A percentile compares a stretch with the other conserved stretches of the same genome.
Conservation (phyloP, 148 eudicot genomes). For the Fagopyrum homotropicum region DNA sequence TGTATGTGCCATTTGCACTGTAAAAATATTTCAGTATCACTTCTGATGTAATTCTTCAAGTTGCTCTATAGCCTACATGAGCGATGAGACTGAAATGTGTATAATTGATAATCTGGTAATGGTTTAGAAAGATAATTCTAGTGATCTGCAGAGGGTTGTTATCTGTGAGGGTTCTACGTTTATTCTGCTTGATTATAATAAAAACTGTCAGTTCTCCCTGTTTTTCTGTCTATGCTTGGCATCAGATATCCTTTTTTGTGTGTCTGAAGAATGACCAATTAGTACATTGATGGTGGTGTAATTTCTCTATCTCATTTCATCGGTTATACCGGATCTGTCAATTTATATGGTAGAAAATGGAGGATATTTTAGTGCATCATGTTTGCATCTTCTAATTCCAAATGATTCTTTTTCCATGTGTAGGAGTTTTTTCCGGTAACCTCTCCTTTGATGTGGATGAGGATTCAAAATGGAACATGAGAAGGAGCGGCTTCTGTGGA, state of each 20-base stretch:
- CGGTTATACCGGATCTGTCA: background rate
- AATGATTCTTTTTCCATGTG: background rate
- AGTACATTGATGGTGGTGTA: background rate
- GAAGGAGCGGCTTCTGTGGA: conserved; percentile 93
- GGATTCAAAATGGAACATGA: conserved; percentile 75
- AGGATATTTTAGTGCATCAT: background rate
- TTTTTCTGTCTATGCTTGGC: background rate
- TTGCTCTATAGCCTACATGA: background rate
- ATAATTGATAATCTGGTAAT: background rate
- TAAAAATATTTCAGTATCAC: background rate
- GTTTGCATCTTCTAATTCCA: background rate
- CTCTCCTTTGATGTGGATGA: conserved; percentile 76
- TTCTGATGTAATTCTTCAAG: background rate
- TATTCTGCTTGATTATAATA: background rate
- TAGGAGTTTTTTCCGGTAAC: conserved; percentile 83
- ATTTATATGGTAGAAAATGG: background rate
- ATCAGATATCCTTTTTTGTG: background rate
- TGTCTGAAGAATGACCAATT: background rate
- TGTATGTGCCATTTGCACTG: background rate
- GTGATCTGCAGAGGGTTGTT: too few species aligned
- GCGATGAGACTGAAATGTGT: background rate
- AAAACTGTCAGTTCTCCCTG: background rate
- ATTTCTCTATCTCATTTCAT: background rate
- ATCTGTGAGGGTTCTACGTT: background rate
- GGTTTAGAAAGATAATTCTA: too few species aligned